Evolutionary conservation across 208 protist species (phyloP).

Genomic region (Naegleria fowleri): DNA sequence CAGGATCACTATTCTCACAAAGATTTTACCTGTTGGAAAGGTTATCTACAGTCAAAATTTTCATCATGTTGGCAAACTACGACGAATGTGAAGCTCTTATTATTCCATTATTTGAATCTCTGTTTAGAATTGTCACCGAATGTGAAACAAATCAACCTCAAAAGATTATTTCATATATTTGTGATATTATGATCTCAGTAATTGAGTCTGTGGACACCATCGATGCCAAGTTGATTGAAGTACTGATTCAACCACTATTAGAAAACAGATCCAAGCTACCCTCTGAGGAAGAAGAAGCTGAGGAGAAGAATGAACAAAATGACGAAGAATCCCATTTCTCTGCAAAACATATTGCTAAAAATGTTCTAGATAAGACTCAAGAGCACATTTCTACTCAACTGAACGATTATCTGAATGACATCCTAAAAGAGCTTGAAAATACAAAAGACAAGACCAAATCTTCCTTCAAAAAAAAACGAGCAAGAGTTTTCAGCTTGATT

Average conservation of each 20-base stretch:
- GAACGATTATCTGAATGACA: neutral
- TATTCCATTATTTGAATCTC: neutral
- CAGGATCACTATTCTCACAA: neutral
- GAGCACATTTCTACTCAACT: neutral
- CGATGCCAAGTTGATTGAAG: neutral
- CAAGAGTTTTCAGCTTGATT: neutral
- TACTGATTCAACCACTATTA: neutral
- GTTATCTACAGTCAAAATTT: neutral
- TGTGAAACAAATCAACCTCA: neutral
- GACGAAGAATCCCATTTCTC: neutral
- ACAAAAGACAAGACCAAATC: slow-evolving; percentile 11
- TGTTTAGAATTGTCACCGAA: neutral
- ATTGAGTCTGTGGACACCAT: neutral
- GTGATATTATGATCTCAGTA: neutral
- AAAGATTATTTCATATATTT: neutral
- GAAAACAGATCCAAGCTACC: neutral
- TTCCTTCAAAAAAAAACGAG: neutral
- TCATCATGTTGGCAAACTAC: neutral
- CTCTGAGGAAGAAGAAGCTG: neutral
- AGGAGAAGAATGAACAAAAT: neutral
- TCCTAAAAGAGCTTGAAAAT: neutral
- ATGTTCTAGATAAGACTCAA: neutral
- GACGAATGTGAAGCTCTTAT: neutral
- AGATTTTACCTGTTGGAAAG: slow-evolving; percentile 9
- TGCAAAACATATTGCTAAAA: neutral